Evolutionary conservation across 2,329 filamentous ascomycete genomes (phyloP).

Genomic region (Aureobasidium sp.): DNA sequence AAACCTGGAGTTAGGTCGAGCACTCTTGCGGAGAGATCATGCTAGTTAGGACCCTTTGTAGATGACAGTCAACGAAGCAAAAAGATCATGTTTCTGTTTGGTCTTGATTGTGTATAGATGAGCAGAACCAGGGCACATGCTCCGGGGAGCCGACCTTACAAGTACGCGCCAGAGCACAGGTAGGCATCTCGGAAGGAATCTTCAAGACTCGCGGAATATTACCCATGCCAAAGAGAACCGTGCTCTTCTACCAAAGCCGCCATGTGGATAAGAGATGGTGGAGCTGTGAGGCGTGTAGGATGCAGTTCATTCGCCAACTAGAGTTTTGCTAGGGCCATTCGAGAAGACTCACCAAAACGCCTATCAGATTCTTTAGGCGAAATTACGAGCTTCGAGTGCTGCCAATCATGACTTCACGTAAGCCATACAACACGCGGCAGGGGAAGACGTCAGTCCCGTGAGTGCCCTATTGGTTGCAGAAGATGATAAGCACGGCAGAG

Average conservation of each 20-base stretch:
- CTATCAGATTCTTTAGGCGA: slow-evolving; percentile 3
- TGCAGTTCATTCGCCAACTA: slow-evolving; percentile 2
- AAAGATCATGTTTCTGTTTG: neutral
- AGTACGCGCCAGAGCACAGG: neutral
- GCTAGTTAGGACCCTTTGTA: slow-evolving; percentile 10
- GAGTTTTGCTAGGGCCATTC: neutral
- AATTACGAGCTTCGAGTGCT: neutral
- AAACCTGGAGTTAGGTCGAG: slow-evolving; percentile 11
- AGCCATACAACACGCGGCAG: neutral
- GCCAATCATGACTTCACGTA: slow-evolving; percentile 4
- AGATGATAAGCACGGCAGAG: neutral
- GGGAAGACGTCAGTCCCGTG: neutral
- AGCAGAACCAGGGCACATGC: neutral
- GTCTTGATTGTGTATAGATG: neutral
- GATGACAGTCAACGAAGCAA: neutral
- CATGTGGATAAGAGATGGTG: slow-evolving; percentile 6
- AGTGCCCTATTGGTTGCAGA: neutral
- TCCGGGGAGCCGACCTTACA: neutral
- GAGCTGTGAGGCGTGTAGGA: neutral
- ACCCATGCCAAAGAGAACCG: neutral
- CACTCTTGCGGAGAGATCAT: slow-evolving; percentile 9
- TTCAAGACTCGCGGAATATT: neutral
- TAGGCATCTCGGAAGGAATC: neutral
- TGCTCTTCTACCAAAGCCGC: neutral
- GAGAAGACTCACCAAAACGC: slow-evolving; percentile 6